These are phyloP conservation scores for Colletotrichum lentis DNA, from an alignment of 2,329 filamentous ascomycete genomes.

Conservation along the genomic window DNA sequence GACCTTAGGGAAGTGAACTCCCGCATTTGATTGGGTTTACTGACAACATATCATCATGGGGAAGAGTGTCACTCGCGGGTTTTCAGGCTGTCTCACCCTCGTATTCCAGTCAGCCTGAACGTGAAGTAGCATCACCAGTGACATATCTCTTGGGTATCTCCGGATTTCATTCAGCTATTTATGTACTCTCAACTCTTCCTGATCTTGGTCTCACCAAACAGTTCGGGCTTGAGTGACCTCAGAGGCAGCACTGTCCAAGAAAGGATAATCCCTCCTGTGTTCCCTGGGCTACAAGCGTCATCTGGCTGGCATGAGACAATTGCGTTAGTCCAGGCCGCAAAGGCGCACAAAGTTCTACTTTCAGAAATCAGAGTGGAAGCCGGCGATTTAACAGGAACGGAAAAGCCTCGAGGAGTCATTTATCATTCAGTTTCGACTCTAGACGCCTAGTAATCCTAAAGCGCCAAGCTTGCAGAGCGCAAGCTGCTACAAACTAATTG, in stretches of 20 bases:
- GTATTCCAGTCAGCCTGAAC: background rate
- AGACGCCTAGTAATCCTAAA: background rate
- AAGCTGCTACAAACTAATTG: background rate
- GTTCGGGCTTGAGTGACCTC: background rate
- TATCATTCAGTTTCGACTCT: background rate
- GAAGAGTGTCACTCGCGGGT: background rate
- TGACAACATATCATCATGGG: no score
- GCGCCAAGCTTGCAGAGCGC: background rate
- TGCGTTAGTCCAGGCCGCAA: background rate
- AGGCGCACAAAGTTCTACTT: background rate
- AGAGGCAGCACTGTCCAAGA: background rate
- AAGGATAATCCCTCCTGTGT: background rate
- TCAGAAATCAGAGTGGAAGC: accelerated
- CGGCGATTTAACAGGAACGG: background rate
- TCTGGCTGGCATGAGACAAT: background rate
- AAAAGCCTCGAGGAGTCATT: background rate
- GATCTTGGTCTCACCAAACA: no score
- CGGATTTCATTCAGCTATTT: background rate
- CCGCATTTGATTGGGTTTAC: no score
- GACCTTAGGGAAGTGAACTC: no score
- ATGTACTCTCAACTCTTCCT: no score
- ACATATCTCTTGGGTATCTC: background rate
- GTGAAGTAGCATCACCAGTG: background rate
- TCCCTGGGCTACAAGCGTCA: background rate
- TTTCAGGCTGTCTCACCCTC: background rate